Conservation (phyloP, 768 basidiomycete species). For the Termitomyces titanicus region DNA sequence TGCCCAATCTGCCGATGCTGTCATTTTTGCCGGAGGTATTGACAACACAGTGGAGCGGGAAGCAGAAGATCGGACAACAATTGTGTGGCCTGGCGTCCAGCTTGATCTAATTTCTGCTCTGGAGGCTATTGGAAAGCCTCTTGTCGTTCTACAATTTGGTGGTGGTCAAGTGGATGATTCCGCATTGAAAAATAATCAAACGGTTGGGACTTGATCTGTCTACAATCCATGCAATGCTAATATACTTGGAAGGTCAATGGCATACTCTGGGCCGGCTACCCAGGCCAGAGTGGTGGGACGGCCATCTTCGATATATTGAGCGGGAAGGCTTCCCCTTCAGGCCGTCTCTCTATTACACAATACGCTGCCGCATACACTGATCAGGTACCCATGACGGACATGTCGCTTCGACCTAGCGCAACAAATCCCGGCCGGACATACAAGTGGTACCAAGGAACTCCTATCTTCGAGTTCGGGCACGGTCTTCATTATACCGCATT, state of each 20-base stretch:
- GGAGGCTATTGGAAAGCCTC: constrained; percentile 41
- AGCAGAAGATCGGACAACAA: constrained; percentile 39
- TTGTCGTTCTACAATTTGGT: constrained; percentile 53
- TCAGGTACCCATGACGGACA: constrained; percentile 54
- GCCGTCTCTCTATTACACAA: constrained; percentile 52
- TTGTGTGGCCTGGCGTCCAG: constrained; percentile 56
- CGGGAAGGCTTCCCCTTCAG: constrained; percentile 50
- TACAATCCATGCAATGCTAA: not conserved
- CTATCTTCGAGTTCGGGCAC: constrained; percentile 51
- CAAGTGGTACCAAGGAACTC: constrained; percentile 50
- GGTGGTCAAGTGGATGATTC: constrained; percentile 54
- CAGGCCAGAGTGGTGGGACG: constrained; percentile 51
- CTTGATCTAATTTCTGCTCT: constrained; percentile 45
- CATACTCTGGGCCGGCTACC: constrained; percentile 56
- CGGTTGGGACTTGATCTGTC: constrained; percentile 24
- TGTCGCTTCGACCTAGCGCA: constrained; percentile 45
- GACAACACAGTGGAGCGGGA: constrained; percentile 50
- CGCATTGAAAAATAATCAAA: constrained; percentile 38
- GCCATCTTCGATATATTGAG: constrained; percentile 52
- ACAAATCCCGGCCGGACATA: constrained; percentile 54
- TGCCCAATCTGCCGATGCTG: constrained; percentile 43
- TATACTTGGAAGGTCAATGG: constrained; percentile 39
- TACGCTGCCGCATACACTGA: constrained; percentile 48
- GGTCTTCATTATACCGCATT: constrained; percentile 58
- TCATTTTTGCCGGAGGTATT: constrained; percentile 56